Evolutionary conservation across 257 asterid genomes (phyloP).

Genomic region (Thymus quinquecostatus): DNA sequence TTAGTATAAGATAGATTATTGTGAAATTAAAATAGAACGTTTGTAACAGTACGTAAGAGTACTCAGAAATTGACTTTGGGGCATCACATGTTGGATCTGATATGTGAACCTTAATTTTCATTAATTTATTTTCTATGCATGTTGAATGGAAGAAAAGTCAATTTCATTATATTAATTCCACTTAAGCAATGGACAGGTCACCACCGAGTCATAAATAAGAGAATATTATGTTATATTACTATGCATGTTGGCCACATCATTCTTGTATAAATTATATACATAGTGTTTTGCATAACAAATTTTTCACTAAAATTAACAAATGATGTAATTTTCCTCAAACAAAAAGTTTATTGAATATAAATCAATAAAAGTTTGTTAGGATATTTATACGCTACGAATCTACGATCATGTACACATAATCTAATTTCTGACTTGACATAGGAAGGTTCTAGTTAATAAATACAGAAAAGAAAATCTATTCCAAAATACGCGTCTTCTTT

Average conservation of each 20-base stretch:
- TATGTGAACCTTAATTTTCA: background rate
- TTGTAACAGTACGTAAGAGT: too few species aligned
- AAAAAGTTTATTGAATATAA: too few species aligned
- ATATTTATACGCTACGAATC: background rate
- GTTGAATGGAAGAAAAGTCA: slow-evolving; percentile 27
- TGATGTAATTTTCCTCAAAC: too few species aligned
- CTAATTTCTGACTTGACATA: slow-evolving; percentile 5
- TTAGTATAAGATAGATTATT: too few species aligned
- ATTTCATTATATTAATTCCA: slow-evolving; percentile 13
- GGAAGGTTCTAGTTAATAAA: slow-evolving; percentile 22
- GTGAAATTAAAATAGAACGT: too few species aligned
- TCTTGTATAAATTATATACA: too few species aligned
- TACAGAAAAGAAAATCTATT: slow-evolving; percentile 21
- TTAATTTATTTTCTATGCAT: slow-evolving; percentile 7
- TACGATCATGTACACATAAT: slow-evolving; percentile 1
- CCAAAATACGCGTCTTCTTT: slow-evolving; percentile 11
- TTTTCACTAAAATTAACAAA: too few species aligned
- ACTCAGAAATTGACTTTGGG: slow-evolving; percentile 23
- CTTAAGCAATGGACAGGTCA: slow-evolving; percentile 26
- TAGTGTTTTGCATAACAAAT: too few species aligned
- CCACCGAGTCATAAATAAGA: background rate
- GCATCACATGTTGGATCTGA: slow-evolving; percentile 16
- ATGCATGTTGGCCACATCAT: too few species aligned
- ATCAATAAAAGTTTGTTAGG: too few species aligned
- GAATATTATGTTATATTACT: background rate